Evolutionary conservation across 2,329 filamentous ascomycete genomes (phyloP), one percentile per base, ranked within the genome.

Genomic region (Botrytis galanthina): DNA sequence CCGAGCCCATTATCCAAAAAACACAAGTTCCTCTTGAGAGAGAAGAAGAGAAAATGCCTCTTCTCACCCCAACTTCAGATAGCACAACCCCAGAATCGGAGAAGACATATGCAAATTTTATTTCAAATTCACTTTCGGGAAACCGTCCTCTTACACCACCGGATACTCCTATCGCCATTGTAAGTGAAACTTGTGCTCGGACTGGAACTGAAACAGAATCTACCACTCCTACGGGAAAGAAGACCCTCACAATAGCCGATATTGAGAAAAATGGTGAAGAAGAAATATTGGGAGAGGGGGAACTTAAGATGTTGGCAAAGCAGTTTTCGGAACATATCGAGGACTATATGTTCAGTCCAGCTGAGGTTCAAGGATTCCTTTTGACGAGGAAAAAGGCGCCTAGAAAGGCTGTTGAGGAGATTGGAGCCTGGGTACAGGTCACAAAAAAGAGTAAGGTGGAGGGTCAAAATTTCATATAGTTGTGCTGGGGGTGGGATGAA

Each of bases 351-450:
- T 86, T 90, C 75, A 87, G 85, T 37, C 89, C 90, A 0, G 90
- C 90, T 0, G 87, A 91, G 80, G 87, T 92, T 60, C 89, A 91
- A 79, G 89, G 89, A 0, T 92, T 90, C 80, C 78, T 92, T 73
- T 82, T 91, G 63, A 90, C 89, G 81, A 82, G 88, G 61, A 91
- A 91, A 82, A 87, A 87, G 82, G 84, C 85, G 51, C 89, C 89
- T 10, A 82, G 83, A 16, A 83, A 84, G 76, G 89, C 90, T 3
- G 79, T 90, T 48, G 81, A 82, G 32, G 87, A 90, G 78, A 86
- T 85, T 3, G 82, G 83, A 3, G 81, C 76, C 9, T 91, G 89
- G 89, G 86, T 89, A 2, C 83, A 85, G 73, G 86, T 83, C 2
- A 82, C 86, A 75, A 66, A 85, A 48, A 82, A 77, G 71, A 57